Evolutionary conservation across 164 flowering plant species (phyloP), one percentile per base, ranked within the genome.

Genomic region (Santalum album): DNA sequence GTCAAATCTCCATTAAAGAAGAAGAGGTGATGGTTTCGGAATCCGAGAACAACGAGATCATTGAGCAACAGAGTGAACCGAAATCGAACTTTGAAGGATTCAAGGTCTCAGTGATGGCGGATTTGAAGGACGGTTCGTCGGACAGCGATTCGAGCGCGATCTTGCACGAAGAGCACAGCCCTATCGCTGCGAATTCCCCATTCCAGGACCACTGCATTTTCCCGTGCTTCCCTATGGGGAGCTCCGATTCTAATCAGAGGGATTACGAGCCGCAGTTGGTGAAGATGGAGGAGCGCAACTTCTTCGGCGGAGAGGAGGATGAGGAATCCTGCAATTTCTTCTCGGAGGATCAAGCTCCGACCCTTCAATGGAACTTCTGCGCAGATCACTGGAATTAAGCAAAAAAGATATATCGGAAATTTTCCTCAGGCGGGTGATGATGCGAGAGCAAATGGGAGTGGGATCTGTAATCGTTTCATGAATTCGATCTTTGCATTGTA

Each of bases 101-200:
- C 16, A 55, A 16, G 7, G 62, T 54, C 22, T 47, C 67, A 0
- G 50, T 75, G 2, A 71, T 71, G 47, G 58, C 63, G 0, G 88
- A 78, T 38, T 50, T 69, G 55, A 85, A 83, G 60, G 83, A 81
- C 25, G 88, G 94, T 1, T 77, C 87, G 17, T 86, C 95, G 0
- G 96, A 86, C 53, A 90, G 96, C 51, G 97, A 94, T 59, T 80
- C 96, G 1, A 94, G 99, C 57, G 96, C 92, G 9, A 81, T 94
- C 57, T 60, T 94, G 55, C 81, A 85, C 69, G 95, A 87, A 17
- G 90, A 83, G 6, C 73, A 66, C 72, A 80, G 77, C 66, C 77
- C 86, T 1, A 71, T 63, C 48, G 66, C 60, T 0, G 71, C 78
- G 10, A 65, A 67, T 25, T 69, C 78, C 9, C 68, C 82, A 26